Evolutionary conservation across 1,139 yeast species (phyloP).

Genomic region (Taphrina betulina): DNA sequence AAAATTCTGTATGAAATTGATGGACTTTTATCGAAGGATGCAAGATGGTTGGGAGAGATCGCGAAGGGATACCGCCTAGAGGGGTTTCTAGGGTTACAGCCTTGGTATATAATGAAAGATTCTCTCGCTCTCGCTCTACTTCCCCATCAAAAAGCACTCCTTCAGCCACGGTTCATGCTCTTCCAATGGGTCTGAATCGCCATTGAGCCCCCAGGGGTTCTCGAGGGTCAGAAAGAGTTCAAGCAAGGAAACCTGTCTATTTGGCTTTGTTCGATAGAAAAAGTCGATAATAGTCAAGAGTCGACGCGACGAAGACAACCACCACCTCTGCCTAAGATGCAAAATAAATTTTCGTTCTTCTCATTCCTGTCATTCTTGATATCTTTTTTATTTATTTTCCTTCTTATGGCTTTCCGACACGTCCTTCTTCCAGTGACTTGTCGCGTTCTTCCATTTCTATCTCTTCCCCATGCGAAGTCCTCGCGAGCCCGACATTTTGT

Average conservation of each 20-base stretch:
- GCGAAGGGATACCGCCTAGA: too few species aligned
- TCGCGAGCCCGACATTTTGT: too few species aligned
- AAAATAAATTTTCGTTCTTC: not conserved
- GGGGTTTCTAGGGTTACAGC: too few species aligned
- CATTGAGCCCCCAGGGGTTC: constrained; percentile 22
- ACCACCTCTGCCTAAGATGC: not conserved
- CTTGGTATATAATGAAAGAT: too few species aligned
- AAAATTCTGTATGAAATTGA: too few species aligned
- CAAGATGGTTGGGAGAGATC: too few species aligned
- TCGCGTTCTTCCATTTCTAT: constrained; percentile 9
- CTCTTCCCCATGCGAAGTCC: constrained; percentile 3
- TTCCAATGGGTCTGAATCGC: constrained; percentile 30
- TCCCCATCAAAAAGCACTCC: constrained; percentile 28
- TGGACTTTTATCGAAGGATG: too few species aligned
- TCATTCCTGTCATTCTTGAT: too few species aligned
- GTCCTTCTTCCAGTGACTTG: constrained; percentile 3
- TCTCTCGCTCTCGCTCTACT: too few species aligned
- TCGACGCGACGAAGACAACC: constrained; percentile 33
- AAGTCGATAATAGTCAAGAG: constrained; percentile 32
- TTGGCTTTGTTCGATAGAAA: constrained; percentile 26
- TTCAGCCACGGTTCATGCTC: constrained; percentile 34
- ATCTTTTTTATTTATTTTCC: not conserved
- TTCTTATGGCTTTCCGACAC: not conserved
- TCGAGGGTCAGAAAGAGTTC: constrained; percentile 28
- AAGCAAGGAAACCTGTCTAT: constrained; percentile 33